Base-by-base conservation (phyloP, 306 rosid species). In the Casuarina equisetifolia region DNA sequence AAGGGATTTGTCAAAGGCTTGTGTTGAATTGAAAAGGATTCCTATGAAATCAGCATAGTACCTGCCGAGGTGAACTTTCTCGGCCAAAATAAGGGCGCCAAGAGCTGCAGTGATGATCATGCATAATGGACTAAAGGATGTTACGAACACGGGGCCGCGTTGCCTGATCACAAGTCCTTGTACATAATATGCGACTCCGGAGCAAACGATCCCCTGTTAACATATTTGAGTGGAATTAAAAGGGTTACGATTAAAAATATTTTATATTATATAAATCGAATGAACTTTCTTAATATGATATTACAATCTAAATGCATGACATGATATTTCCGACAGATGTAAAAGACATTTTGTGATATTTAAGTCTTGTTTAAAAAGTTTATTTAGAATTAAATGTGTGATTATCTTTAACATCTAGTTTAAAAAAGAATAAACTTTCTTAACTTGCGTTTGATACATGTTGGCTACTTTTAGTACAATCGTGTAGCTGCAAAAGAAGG, bases 91-190 rank as follows among this genome's bases (percentile, higher is more conserved):
- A 66, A 96, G 72, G 70, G 89, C 84, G 10, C 98, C 98, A 44
- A 96, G 88, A 70, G 89, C 89, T 61, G 97, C 95, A 0, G 98
- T 92, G 76, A 96, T 91, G 79, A 96, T 96, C 99, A 96, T 96
- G 75, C 91, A 88, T 6, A 96, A 81, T 58, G 99, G 99, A 48
- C 97, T 96, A 76, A 96, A 96, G 46, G 99, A 89, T 1, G 99
- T 96, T 4, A 93, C 91, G 72, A 96, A 96, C 6, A 96, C 99
- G 3, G 99, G 99, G 55, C 99, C 99, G 38, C 95, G 89, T 84
- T 90, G 87, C 59, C 88, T 86, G 4, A 84, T 96, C 55, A 96
- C 97, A 46, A 92, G 68, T 12, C 98, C 99, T 85, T 96, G 99
- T 69, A 96, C 85, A 46, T 91, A 96, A 75, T 90, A 96, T 39